Conservation (phyloP, 768 basidiomycete species). For the Trametes meyenii region DNA sequence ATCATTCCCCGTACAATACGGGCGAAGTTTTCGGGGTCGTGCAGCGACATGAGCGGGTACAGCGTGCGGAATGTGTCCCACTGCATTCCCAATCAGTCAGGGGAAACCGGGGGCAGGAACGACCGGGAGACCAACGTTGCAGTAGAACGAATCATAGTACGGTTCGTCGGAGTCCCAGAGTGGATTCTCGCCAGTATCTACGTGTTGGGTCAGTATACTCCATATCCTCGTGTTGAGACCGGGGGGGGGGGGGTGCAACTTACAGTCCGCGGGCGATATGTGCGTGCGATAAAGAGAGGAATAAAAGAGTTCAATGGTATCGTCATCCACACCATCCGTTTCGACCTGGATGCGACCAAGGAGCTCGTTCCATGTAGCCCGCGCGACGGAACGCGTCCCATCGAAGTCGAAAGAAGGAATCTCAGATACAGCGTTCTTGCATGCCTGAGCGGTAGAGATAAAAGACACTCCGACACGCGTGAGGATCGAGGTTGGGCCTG, state of each 20-base stretch:
- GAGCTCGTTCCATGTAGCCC: conserved; percentile 59
- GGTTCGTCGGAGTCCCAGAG: conserved; percentile 63
- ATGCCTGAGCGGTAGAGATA: conserved; percentile 62
- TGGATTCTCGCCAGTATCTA: conserved; percentile 67
- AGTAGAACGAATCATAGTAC: conserved; percentile 68
- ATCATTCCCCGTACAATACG: conserved; percentile 66
- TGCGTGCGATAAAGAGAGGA: conserved; percentile 67
- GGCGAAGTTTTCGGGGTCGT: conserved; percentile 62
- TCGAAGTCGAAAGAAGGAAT: conserved; percentile 62
- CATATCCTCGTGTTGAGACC: too few species aligned
- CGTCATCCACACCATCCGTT: conserved; percentile 46
- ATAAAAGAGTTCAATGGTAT: conserved; percentile 59
- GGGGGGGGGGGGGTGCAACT: conserved; percentile 19
- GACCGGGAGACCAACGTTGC: conserved; percentile 49
- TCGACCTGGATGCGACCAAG: conserved; percentile 58
- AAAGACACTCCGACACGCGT: conserved; percentile 69
- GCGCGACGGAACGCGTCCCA: conserved; percentile 44
- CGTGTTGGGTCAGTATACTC: not conserved
- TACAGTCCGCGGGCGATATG: conserved; percentile 67
- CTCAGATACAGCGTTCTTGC: conserved; percentile 60
- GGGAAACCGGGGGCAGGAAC: not conserved
- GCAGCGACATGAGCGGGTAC: conserved; percentile 64
- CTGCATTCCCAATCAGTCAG: conserved; percentile 31
- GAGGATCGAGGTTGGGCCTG: conserved; percentile 46
- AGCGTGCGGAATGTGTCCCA: conserved; percentile 71